These are phyloP conservation scores for Farysia itapuensis DNA, from an alignment of 1,284 basidiomycete genomes.

Conservation along the genomic window DNA sequence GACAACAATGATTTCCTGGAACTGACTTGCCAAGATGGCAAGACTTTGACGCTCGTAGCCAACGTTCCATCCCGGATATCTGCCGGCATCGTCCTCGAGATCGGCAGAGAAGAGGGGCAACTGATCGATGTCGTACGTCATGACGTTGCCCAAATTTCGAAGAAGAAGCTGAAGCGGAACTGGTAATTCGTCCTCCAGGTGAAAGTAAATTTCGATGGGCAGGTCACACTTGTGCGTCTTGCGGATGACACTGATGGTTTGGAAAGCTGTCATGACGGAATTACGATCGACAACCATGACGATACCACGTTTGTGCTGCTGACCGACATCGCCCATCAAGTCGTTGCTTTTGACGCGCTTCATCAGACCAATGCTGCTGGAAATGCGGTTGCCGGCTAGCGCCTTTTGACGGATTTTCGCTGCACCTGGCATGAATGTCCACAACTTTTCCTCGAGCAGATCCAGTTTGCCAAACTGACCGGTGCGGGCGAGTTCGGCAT, in stretches of 20 bases:
- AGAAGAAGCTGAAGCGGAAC: constrained; percentile 7
- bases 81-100: constrained; percentile 27
- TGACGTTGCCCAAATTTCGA: constrained; percentile 9
- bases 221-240: constrained; percentile 14
- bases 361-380: too few species aligned
- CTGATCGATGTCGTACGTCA: constrained; percentile 10
- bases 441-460: constrained; percentile 13
- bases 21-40: constrained; percentile 11
- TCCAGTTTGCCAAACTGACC: constrained; percentile 16
- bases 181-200: constrained; percentile 20
- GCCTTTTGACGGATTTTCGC: constrained; percentile 18
- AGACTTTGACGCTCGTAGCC: constrained; percentile 19
- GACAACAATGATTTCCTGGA: constrained; percentile 26
- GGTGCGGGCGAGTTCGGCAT: constrained; percentile 22
- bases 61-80: constrained; percentile 17
- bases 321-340: neutral
- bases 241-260: constrained; percentile 16
- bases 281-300: constrained; percentile 18
- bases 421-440: constrained; percentile 16
- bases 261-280: constrained; percentile 13
- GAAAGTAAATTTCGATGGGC: constrained; percentile 24
- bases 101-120: constrained; percentile 12
- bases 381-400: neutral
- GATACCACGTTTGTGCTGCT: constrained; percentile 5
- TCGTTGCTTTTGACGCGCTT: neutral